A percentile compares a stretch with the other conserved stretches of the same genome.
These are phyloP conservation scores for Vitrella brassicaformis DNA, from an alignment of 73 alveolate genomes.

Conservation along the genomic window DNA sequence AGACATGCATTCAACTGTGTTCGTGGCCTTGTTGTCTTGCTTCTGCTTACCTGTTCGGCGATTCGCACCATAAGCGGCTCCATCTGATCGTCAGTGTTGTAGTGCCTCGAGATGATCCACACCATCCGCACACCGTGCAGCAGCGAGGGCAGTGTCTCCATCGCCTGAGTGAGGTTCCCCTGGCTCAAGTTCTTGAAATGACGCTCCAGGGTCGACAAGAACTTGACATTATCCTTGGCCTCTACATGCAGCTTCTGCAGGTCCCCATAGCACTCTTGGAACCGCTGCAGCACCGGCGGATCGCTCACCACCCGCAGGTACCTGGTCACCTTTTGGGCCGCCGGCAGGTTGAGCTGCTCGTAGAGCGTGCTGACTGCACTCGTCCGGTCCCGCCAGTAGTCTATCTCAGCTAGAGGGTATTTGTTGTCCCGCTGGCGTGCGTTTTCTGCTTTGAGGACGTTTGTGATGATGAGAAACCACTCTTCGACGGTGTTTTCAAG, in stretches of 20 bases:
- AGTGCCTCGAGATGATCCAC: slow-evolving; percentile 77
- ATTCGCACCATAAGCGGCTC: slow-evolving; percentile 74
- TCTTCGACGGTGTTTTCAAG: background rate
- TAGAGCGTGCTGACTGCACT: slow-evolving; percentile 50
- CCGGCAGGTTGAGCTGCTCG: slow-evolving; percentile 62
- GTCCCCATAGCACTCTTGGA: slow-evolving; percentile 45
- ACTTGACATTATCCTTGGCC: slow-evolving; percentile 89
- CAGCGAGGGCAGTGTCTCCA: slow-evolving; percentile 66
- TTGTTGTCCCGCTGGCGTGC: slow-evolving; percentile 29
- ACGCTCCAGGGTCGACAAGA: slow-evolving; percentile 82
- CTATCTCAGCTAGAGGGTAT: slow-evolving; percentile 64
- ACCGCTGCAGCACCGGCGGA: slow-evolving; percentile 28
- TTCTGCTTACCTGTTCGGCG: slow-evolving; percentile 64
- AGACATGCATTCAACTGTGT: background rate
- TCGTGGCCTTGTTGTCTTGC: background rate
- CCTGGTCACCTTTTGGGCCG: slow-evolving; percentile 35
- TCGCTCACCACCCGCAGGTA: background rate
- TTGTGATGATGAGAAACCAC: background rate
- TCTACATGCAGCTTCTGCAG: slow-evolving; percentile 76
- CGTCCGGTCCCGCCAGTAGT: slow-evolving; percentile 62
- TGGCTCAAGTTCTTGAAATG: slow-evolving; percentile 77
- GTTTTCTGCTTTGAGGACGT: slow-evolving; percentile 10
- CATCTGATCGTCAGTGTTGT: slow-evolving; percentile 57
- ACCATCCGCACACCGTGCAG: slow-evolving; percentile 70
- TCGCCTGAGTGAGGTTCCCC: slow-evolving; percentile 27